A percentile compares a stretch with the other conserved stretches of the same genome.
These are phyloP conservation scores for Populus trichocarpa DNA, from an alignment of 441 rosid species.

Conservation along the genomic window DNA sequence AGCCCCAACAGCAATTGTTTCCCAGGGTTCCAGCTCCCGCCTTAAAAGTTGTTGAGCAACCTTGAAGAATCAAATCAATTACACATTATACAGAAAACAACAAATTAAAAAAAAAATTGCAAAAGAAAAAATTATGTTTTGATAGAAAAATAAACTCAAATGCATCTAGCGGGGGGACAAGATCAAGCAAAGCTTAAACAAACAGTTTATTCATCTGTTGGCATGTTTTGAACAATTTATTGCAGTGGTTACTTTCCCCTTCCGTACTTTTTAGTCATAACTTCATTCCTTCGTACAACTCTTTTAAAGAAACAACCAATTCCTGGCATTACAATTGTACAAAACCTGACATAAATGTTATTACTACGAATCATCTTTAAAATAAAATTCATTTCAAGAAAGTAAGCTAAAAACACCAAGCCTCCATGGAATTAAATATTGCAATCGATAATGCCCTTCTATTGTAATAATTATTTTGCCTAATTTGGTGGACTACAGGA, in stretches of 20 bases:
- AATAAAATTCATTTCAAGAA: background rate
- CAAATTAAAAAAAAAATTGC: background rate
- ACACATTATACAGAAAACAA: background rate
- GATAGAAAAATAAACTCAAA: background rate
- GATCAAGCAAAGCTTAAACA: background rate
- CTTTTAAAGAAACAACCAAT: background rate
- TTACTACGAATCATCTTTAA: background rate
- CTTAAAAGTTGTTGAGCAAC: conserved; percentile 62
- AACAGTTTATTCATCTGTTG: background rate
- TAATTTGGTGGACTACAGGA: background rate
- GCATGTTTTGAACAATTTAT: background rate
- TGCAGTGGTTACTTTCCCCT: background rate
- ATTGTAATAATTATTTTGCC: background rate
- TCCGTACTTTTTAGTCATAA: background rate
- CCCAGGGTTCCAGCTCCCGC: conserved; percentile 96
- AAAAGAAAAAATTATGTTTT: background rate
- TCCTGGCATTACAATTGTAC: background rate
- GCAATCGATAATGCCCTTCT: background rate
- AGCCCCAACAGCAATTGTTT: conserved; percentile 84
- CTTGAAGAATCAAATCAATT: conserved; percentile 32
- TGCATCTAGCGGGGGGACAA: background rate
- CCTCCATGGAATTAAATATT: background rate
- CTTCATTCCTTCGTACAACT: background rate
- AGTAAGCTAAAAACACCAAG: background rate
- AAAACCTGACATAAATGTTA: background rate